phyloP scores from a whole-genome alignment of 305 asterid species.

The Fraxinus paxiana region DNA sequence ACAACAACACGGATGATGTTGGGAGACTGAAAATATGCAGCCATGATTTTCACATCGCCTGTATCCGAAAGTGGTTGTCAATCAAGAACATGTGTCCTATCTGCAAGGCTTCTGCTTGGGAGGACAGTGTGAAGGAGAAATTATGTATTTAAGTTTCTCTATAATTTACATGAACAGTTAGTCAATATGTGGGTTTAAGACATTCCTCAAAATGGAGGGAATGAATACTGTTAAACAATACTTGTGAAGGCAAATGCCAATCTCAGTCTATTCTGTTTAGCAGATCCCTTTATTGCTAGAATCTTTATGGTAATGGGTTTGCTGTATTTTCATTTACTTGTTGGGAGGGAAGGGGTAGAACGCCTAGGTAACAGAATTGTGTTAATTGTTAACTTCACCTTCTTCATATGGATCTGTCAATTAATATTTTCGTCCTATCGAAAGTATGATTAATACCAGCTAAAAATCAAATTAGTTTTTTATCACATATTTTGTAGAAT shows the following conservation, averaged over 20 bases:
- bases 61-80: conserved; percentile 71
- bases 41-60: conserved; percentile 72
- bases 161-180: conserved; percentile 19
- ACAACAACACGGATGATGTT: conserved; percentile 54
- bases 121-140: conserved; percentile 33
- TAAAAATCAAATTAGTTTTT: background rate
- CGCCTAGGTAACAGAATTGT: background rate
- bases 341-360: background rate
- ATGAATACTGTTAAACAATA: conserved; percentile 15
- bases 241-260: conserved; percentile 19
- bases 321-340: background rate
- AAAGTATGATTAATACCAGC: background rate
- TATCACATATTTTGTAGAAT: background rate
- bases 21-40: conserved; percentile 56
- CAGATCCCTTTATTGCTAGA: background rate
- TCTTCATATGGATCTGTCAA: background rate
- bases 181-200: conserved; percentile 30
- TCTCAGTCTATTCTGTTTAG: background rate
- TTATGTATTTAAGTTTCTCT: conserved; percentile 14
- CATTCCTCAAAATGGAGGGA: conserved; percentile 32
- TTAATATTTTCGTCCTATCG: background rate
- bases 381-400: background rate
- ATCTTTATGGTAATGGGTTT: background rate
- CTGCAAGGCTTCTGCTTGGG: conserved; percentile 63
- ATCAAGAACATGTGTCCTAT: conserved; percentile 75